Evolutionary conservation across 352 stramenopile genomes (phyloP).

Genomic region (Phytophthora hybrid): DNA sequence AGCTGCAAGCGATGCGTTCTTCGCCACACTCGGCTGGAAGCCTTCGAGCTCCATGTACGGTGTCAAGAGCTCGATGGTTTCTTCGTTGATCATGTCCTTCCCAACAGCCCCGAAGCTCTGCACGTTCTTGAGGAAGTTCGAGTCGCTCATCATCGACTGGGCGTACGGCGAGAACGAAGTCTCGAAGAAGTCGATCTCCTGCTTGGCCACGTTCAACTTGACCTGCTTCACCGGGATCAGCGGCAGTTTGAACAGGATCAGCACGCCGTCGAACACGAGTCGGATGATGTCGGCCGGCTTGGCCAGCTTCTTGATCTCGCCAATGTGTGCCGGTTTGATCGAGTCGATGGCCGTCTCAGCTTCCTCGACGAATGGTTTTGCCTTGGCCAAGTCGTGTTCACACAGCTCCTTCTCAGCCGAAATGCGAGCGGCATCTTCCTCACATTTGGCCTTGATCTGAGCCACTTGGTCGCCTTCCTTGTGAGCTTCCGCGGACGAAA

Average conservation of each 20-base stretch:
- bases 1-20: slow-evolving; percentile 96
- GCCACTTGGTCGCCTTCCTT: slow-evolving; percentile 97
- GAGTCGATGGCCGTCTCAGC: slow-evolving; percentile 98
- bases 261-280: slow-evolving; percentile 97
- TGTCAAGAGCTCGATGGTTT: slow-evolving; percentile 98
- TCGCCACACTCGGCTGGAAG: slow-evolving; percentile 96
- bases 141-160: slow-evolving; percentile 96
- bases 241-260: slow-evolving; percentile 97
- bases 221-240: slow-evolving; percentile 92
- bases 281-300: slow-evolving; percentile 99
- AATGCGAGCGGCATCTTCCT: slow-evolving; percentile 96
- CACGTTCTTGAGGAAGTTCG: slow-evolving; percentile 97
- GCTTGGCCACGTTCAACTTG: slow-evolving; percentile 97
- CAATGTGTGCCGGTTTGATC: slow-evolving; percentile 98
- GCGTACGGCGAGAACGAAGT: slow-evolving; percentile 96
- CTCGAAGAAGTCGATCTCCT: slow-evolving; percentile 98
- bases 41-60: slow-evolving; percentile 98
- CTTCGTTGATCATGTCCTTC: slow-evolving; percentile 99
- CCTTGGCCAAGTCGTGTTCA: slow-evolving; percentile 97
- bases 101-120: slow-evolving; percentile 95
- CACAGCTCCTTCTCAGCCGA: slow-evolving; percentile 96
- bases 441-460: slow-evolving; percentile 97
- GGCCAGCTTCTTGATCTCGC: slow-evolving; percentile 98
- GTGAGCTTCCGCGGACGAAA: slow-evolving; percentile 96
- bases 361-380: slow-evolving; percentile 98